Base-by-base conservation (phyloP, 2,329 filamentous ascomycete species). In the Didymella pomorum region DNA sequence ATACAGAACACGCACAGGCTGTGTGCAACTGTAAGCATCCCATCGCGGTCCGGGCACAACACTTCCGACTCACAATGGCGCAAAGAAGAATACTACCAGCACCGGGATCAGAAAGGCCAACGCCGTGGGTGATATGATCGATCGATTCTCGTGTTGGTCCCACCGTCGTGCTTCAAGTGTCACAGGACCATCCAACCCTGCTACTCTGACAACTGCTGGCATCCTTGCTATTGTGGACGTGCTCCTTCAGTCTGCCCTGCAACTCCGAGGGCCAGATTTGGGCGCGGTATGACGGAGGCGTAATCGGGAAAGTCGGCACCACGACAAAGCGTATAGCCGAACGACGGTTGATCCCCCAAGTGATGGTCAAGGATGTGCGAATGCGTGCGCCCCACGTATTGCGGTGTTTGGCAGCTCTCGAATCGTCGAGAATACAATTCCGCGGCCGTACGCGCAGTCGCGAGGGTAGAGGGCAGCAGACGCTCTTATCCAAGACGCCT, bases 41-140 rank as follows among this genome's bases (percentile, higher is more conserved):
- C 45, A 12, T 29, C 14, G 25, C 28, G 21, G 18, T 31, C 37
- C 28, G 3, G 39, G 14, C n/a, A 28, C 20, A 31, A 45, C 18
- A 26, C 18, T n/a, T 26, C 25, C 28, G 21, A 65, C 71, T 65
- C 65, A 74, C 71, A 73, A 67, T 14, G 72, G 72, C 35, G 57
- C 66, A 44, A 68, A 58, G 18, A 74, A 60, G 23, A 73, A 68
- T 21, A 73, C 58, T 4, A 72, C 48, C 18, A 74, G 68, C 1
- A 74, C 61, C 0, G 72, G 71, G 23, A 73, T 64, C 23, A 74
- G 48, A 28, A 74, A 73, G 1, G 65, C 65, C 46, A 73, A 67
- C 4, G 71, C 68, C 9, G 67, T 71, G 7, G 69, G 63, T n/a
- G 70, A 70, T 55, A 72, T 62, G 20, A 65, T 58, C 43, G 65